Evolutionary conservation across 352 stramenopile genomes (phyloP).

Genomic region (Phytopythium ostracodes): DNA sequence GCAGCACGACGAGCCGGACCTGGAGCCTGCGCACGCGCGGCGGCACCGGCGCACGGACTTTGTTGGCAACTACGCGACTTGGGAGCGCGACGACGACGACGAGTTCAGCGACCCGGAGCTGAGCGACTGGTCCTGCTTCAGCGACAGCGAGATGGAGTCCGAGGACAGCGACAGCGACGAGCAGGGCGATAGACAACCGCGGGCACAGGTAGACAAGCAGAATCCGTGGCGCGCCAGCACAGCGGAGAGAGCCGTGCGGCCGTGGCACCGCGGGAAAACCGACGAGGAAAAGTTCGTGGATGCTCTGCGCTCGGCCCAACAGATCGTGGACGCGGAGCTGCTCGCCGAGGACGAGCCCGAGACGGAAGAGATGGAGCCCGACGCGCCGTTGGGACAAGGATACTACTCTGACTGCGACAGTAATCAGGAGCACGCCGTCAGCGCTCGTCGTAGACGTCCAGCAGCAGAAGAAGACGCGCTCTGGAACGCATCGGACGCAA

Average conservation of each 20-base stretch:
- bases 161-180: slow-evolving; percentile 22
- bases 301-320: slow-evolving; percentile 40
- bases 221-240: not conserved
- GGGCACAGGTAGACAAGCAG: slow-evolving; percentile 12
- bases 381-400: slow-evolving; percentile 52
- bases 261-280: slow-evolving; percentile 13
- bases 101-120: slow-evolving; percentile 37
- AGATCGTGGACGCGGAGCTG: slow-evolving; percentile 46
- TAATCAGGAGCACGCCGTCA: slow-evolving; percentile 16
- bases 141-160: slow-evolving; percentile 52
- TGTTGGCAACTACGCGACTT: slow-evolving; percentile 49
- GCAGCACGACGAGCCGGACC: slow-evolving; percentile 54
- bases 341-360: slow-evolving; percentile 22
- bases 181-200: not conserved
- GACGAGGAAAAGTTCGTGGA: slow-evolving; percentile 37
- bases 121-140: slow-evolving; percentile 63
- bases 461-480: slow-evolving; percentile 35
- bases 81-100: slow-evolving; percentile 30
- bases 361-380: slow-evolving; percentile 25
- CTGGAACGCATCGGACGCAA: slow-evolving; percentile 34
- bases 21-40: slow-evolving; percentile 31
- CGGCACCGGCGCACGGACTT: slow-evolving; percentile 59
- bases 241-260: slow-evolving; percentile 2
- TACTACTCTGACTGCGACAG: slow-evolving; percentile 72
- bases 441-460: slow-evolving; percentile 19